Base-by-base conservation (phyloP, 306 rosid genomes). In the Styphnolobium japonicum region DNA sequence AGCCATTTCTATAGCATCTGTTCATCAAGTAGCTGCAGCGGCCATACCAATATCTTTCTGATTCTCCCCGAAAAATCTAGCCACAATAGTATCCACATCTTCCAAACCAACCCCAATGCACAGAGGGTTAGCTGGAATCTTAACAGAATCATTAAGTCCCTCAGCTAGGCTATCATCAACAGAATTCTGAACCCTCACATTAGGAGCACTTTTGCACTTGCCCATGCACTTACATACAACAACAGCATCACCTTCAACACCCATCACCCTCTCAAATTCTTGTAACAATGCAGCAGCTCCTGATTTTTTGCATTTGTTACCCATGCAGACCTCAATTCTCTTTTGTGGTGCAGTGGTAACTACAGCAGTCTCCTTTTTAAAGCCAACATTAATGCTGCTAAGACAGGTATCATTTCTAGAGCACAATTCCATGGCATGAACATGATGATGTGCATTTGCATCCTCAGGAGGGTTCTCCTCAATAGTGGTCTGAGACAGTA, bases 321-420 rank as follows among this genome's bases (percentile, higher is more conserved):
- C 99, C 98, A 96, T 87, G 70, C 99, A 96, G 2, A 96, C 98
- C 82, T 96, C 98, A 82, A 96, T 82, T 88, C 80, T 90, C 73
- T 81, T 81, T 10, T 75, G 67, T 4, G 89, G 49, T 10, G 65
- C 57, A 65, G 69, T 77, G 27, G 46, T 33, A 53, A 42, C 78
- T 5, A 53, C 37, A 73, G 43, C 43, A 56, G 25, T 21, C 22
- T 22, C 80, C 19, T 53, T 72, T n/a, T 78, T 77, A 27, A 49
- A 27, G 48, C 63, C 66, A 76, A 56, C 36, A 19, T 66, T 63
- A 19, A 53, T 31, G 42, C 76, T 55, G 71, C 81, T 48, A 36
- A 37, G 56, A 67, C 55, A 71, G 29, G 78, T 55, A 79, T 74
- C 72, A 64, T 52, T 85, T 58, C 66, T 73, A 18, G 78, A 14